Evolutionary conservation across 1,139 yeast genomes (phyloP).

Genomic region (Zygosaccharomyces pseudobailii): DNA sequence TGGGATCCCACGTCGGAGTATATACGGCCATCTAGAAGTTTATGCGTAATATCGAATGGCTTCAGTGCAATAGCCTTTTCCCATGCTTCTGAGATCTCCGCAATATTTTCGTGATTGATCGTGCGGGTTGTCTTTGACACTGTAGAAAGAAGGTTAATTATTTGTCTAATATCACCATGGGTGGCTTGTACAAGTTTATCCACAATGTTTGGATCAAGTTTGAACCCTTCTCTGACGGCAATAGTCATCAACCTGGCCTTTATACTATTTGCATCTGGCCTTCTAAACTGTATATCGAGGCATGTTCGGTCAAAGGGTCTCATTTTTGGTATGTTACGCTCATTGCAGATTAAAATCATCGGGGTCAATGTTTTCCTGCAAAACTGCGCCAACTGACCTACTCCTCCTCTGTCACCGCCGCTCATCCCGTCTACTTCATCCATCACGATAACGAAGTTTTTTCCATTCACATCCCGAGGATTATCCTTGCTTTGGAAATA

Average conservation of each 20-base stretch:
- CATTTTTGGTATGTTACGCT: conserved; percentile 89
- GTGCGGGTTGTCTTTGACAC: conserved; percentile 66
- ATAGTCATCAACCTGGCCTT: conserved; percentile 85
- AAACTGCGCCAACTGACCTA: conserved; percentile 86
- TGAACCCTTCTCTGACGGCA: conserved; percentile 77
- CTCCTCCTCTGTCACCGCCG: conserved; percentile 98
- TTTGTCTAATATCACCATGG: conserved; percentile 88
- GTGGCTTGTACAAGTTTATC: conserved; percentile 85
- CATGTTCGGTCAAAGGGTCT: conserved; percentile 90
- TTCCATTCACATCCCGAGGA: conserved; percentile 33
- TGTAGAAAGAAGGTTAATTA: conserved; percentile 82
- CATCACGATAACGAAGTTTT: conserved; percentile 80
- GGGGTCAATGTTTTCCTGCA: conserved; percentile 87
- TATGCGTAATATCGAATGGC: conserved; percentile 87
- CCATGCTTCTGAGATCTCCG: conserved; percentile 65
- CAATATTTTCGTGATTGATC: conserved; percentile 50
- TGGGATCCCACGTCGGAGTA: conserved; percentile 48
- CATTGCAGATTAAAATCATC: conserved; percentile 89
- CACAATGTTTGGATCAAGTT: conserved; percentile 72
- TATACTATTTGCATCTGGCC: conserved; percentile 82
- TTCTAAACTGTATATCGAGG: conserved; percentile 74
- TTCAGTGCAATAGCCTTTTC: conserved; percentile 85
- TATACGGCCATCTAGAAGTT: conserved; percentile 57
- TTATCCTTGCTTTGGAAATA: conserved; percentile 48
- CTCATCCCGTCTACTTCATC: conserved; percentile 99